These are phyloP conservation scores for Nitzschia inconspicua DNA, from an alignment of 108 stramenopile genomes.

Conservation along the genomic window DNA sequence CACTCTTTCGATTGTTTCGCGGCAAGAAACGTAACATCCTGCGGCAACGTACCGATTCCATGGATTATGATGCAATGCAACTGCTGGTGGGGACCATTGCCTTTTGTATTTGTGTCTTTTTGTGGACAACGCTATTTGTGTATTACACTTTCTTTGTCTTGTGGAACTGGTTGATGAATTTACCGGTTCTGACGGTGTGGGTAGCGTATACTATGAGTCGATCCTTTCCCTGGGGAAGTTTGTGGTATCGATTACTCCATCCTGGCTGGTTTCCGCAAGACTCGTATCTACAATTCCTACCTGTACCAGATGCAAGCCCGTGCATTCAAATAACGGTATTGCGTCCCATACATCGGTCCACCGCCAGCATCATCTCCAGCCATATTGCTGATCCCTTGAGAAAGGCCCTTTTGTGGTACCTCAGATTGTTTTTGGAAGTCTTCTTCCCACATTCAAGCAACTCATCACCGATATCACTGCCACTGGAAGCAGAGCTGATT, in stretches of 20 bases:
- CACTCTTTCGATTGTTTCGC: slow-evolving; percentile 85
- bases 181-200: slow-evolving; percentile 11
- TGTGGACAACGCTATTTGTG: slow-evolving; percentile 80
- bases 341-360: not conserved
- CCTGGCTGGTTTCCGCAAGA: slow-evolving; percentile 29
- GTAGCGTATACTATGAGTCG: not conserved
- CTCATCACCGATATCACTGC: too few relatives aligned
- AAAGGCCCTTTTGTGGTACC: not conserved
- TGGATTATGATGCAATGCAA: slow-evolving; percentile 84
- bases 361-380: not conserved
- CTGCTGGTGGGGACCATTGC: slow-evolving; percentile 77
- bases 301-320: not conserved
- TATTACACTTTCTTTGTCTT: slow-evolving; percentile 72
- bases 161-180: slow-evolving; percentile 18
- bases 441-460: not conserved
- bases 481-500: too few relatives aligned
- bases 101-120: slow-evolving; percentile 79
- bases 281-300: slow-evolving; percentile 8
- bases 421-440: not conserved
- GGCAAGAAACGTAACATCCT: slow-evolving; percentile 88
- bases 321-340: not conserved
- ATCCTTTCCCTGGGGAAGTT: slow-evolving; percentile 21
- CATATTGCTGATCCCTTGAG: not conserved
- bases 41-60: slow-evolving; percentile 78
- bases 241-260: slow-evolving; percentile 6